Base-by-base conservation (phyloP, 345 rosid species). In the Turnera subulata region DNA sequence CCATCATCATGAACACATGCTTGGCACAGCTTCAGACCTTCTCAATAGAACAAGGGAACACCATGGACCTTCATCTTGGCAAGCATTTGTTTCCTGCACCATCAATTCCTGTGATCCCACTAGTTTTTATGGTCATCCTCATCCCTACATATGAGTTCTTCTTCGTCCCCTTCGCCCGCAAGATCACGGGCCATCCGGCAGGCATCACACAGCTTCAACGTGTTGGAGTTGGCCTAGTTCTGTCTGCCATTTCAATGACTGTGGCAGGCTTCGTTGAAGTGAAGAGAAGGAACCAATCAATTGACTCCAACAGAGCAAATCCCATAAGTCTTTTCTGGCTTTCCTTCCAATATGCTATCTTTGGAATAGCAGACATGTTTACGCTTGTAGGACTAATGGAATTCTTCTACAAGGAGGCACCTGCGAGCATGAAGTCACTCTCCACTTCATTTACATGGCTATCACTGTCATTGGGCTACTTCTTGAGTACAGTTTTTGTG, bases 331-430 rank as follows among this genome's bases (percentile, higher is more conserved):
- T 62, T 14, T 72, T 66, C 42, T 66, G 62, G 72, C 56, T 66
- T 6, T 57, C 68, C 17, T 61, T 66, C 14, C 78, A 73, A 11
- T 61, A 59, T 11, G 69, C 65, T 2, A 64, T 68, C 20, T 74
- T 68, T 2, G 74, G 74, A 16, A 46, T 61, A n/a, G 71, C 74
- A 42, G 75, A 65, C 56, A 65, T 74, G 78, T 69, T 69, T 32
- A 74, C 74, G 1, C 33, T 74, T 0, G 74, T 69, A 1, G 78
- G 74, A 37, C 40, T 74, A 14, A 0, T 69, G 52, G 78, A 69
- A 15, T 69, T 74, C 39, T 74, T 69, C 69, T 65, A 69, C 68
- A 53, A 20, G 43, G 69, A 74, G 63, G 70, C 71, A n/a, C 67
- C 78, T n/a, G 13, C 63, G 0, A 64, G 66, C 7, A 73, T 67